phyloP scores from a whole-genome alignment of 2,329 filamentous ascomycete genomes.

The Aspergillus chevalieri region DNA sequence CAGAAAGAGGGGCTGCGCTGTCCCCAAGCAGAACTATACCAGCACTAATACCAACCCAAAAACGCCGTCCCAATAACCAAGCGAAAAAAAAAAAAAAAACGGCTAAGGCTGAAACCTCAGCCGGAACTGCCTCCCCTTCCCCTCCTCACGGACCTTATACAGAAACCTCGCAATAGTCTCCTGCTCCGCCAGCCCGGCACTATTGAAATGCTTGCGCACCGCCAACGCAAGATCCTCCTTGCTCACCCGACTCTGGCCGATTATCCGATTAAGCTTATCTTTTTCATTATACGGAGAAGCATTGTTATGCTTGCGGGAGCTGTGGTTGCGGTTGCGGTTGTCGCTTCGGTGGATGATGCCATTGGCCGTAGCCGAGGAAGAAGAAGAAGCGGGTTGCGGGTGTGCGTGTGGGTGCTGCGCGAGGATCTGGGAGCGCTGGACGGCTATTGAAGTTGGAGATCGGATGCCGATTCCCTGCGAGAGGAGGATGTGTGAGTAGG shows the following conservation, averaged over 20 bases:
- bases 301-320: conserved; percentile 4
- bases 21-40: background rate
- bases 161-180: conserved; percentile 44
- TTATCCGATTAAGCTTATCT: conserved; percentile 20
- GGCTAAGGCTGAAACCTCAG: conserved; percentile 36
- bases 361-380: conserved; percentile 4
- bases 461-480: conserved; percentile 40
- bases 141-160: conserved; percentile 44
- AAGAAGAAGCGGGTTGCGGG: conserved; percentile 1
- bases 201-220: conserved; percentile 45
- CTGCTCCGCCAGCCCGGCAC: conserved; percentile 40
- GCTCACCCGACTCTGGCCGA: conserved; percentile 34
- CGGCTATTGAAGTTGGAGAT: conserved; percentile 40
- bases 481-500: conserved; percentile 44
- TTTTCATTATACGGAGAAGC: conserved; percentile 10
- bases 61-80: background rate
- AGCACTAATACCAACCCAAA: background rate
- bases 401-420: conserved; percentile 9
- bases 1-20: background rate
- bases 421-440: conserved; percentile 14
- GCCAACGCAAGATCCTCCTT: conserved; percentile 38
- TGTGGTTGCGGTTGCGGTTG: conserved; percentile 3
- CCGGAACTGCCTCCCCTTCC: conserved; percentile 36
- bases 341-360: conserved; percentile 3
- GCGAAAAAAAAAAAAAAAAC: background rate